These are phyloP conservation scores for Holtermannia corniformis DNA, from an alignment of 768 basidiomycete genomes.

Conservation along the genomic window DNA sequence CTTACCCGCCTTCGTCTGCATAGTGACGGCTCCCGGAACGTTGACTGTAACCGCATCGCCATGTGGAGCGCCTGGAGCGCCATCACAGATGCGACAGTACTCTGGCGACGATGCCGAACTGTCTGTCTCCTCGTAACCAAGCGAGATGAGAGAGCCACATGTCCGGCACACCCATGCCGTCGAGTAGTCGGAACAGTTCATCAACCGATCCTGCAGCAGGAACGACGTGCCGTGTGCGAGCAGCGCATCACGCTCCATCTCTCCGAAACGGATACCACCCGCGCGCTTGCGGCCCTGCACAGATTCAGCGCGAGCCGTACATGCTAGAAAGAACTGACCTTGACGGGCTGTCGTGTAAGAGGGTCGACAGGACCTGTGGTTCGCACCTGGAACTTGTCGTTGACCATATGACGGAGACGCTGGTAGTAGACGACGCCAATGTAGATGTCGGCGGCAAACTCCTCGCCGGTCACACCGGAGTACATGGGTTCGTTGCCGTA, in stretches of 20 bases:
- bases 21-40: conserved; percentile 37
- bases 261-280: conserved; percentile 97
- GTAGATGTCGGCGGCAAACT: conserved; percentile 98
- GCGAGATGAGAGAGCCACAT: conserved; percentile 88
- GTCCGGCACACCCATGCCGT: conserved; percentile 97
- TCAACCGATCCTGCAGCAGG: conserved; percentile 92
- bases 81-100: conserved; percentile 90
- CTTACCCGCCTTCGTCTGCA: conserved; percentile 53
- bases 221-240: conserved; percentile 98
- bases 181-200: conserved; percentile 99
- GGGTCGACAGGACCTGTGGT: conserved; percentile 97
- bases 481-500: conserved; percentile 99
- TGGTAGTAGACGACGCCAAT: conserved; percentile 98
- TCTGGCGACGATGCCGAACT: conserved; percentile 57
- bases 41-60: conserved; percentile 50
- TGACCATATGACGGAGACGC: conserved; percentile 95
- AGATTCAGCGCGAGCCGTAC: neutral
- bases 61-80: conserved; percentile 55
- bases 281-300: conserved; percentile 88
- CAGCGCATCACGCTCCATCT: conserved; percentile 98
- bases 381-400: conserved; percentile 98
- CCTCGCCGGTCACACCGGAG: conserved; percentile 96
- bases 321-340: conserved; percentile 49
- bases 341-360: conserved; percentile 91
- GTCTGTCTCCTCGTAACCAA: conserved; percentile 76